A percentile compares a stretch with the other conserved stretches of the same genome.
Conservation (phyloP, 768 basidiomycete genomes). For the Collybia mongolica region DNA sequence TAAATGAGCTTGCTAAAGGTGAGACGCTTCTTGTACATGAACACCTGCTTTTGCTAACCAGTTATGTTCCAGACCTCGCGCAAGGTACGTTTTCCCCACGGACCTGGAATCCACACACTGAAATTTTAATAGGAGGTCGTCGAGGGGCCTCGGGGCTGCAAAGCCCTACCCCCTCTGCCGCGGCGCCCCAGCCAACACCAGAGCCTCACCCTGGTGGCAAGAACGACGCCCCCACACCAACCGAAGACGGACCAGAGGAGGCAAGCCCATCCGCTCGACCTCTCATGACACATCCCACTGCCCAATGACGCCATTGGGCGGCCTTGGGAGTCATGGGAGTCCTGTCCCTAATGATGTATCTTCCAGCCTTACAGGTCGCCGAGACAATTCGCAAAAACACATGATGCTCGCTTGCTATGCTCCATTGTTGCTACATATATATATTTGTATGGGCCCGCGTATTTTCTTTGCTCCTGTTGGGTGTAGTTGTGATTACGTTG, state of each 20-base stretch:
- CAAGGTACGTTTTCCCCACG: background rate
- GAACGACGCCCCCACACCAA: background rate
- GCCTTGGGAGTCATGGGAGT: background rate
- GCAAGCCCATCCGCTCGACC: background rate
- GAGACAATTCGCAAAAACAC: constrained; percentile 1
- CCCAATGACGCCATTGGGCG: constrained; percentile 5
- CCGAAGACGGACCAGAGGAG: background rate
- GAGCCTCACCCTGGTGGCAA: background rate
- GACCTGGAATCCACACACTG: background rate
- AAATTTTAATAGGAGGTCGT: constrained; percentile 5
- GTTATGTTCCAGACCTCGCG: constrained; percentile 13
- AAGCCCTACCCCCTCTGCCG: constrained; percentile 3
- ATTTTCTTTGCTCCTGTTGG: no score
- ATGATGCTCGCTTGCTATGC: no score
- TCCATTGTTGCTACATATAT: background rate
- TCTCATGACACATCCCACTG: background rate
- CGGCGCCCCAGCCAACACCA: background rate
- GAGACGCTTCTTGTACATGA: background rate
- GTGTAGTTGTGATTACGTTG: no score
- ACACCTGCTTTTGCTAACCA: background rate
- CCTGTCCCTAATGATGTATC: background rate
- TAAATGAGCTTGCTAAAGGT: constrained; percentile 16
- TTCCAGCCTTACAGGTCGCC: constrained; percentile 3
- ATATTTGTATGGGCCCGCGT: background rate
- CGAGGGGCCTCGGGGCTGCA: constrained; percentile 6